Percentiles rank a stretch among this genome's conserved stretches.
Evolutionary conservation across 768 basidiomycete species (phyloP).

Genomic region (Coprinellus aureogranulatus): DNA sequence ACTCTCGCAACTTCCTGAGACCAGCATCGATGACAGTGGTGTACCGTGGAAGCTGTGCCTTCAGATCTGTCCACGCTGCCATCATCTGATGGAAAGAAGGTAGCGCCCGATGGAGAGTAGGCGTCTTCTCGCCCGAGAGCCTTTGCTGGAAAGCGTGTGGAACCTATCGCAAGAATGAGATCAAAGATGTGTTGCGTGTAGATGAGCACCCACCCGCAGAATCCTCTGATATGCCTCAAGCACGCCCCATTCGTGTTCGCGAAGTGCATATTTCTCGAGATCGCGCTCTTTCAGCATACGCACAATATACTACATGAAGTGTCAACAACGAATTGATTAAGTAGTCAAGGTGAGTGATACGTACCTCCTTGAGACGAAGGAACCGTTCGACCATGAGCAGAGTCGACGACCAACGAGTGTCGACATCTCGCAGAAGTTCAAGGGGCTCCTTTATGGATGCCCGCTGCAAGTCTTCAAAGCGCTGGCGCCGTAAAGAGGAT

Average conservation of each 20-base stretch:
- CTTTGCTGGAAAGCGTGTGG: conserved; percentile 11
- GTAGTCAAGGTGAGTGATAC: not conserved
- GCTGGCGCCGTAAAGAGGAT: conserved; percentile 1
- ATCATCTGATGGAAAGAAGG: conserved; percentile 32
- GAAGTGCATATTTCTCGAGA: conserved; percentile 1
- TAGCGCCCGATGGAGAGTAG: conserved; percentile 30
- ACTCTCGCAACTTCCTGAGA: conserved; percentile 31
- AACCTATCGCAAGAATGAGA: not conserved
- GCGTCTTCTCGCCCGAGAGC: conserved; percentile 31
- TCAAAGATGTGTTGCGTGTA: too few relatives aligned
- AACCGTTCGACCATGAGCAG: conserved; percentile 4
- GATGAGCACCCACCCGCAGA: not conserved
- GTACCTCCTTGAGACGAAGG: not conserved
- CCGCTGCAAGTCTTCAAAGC: not conserved
- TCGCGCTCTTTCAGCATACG: not conserved
- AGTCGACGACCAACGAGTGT: conserved; percentile 7
- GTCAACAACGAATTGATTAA: not conserved
- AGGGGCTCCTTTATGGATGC: not conserved
- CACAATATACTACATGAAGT: not conserved
- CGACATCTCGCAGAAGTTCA: conserved; percentile 5
- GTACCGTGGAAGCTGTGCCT: conserved; percentile 20
- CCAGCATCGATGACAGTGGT: conserved; percentile 23
- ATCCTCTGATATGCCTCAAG: not conserved
- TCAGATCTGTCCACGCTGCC: conserved; percentile 11
- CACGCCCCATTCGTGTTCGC: not conserved